Percentiles rank a stretch among this genome's conserved stretches.
These are phyloP conservation scores for Conticribra guillardii DNA, from an alignment of 108 stramenopile species.

Conservation along the genomic window DNA sequence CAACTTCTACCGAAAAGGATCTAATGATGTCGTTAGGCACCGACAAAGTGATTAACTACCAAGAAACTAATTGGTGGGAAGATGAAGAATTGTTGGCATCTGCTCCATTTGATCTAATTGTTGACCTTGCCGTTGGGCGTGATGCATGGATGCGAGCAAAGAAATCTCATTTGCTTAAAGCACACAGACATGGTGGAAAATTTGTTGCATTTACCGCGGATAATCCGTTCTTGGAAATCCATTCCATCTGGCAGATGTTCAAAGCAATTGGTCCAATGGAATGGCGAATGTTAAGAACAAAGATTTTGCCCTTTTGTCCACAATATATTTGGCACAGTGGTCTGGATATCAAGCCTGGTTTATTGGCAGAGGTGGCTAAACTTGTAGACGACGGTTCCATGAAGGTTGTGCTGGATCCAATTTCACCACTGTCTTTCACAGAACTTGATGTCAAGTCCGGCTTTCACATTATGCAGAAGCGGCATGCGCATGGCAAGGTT, in stretches of 20 bases:
- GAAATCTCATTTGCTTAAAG: conserved; percentile 38
- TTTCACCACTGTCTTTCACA: conserved; percentile 70
- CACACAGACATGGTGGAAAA: conserved; percentile 13
- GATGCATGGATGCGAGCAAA: conserved; percentile 46
- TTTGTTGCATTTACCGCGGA: conserved; percentile 47
- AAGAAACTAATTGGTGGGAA: conserved; percentile 61
- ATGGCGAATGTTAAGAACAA: conserved; percentile 47
- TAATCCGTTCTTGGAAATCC: conserved; percentile 41
- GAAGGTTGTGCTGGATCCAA: conserved; percentile 64
- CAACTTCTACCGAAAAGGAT: conserved; percentile 47
- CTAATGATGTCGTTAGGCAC: conserved; percentile 49
- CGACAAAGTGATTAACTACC: conserved; percentile 57
- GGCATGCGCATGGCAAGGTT: conserved; percentile 71
- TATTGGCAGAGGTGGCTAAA: conserved; percentile 27
- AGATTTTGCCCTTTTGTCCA: conserved; percentile 26
- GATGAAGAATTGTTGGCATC: conserved; percentile 22
- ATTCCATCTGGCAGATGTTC: conserved; percentile 43
- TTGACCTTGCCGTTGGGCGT: conserved; percentile 54
- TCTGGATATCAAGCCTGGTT: conserved; percentile 31
- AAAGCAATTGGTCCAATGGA: conserved; percentile 41
- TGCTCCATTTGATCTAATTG: conserved; percentile 49
- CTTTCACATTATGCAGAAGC: conserved; percentile 56
- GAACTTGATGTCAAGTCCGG: conserved; percentile 69
- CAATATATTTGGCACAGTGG: conserved; percentile 22
- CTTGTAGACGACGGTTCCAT: conserved; percentile 55